Percentiles rank a stretch among this genome's conserved stretches.
Evolutionary conservation across 768 basidiomycete genomes (phyloP).

Genomic region (Kwoniella botswanensis): DNA sequence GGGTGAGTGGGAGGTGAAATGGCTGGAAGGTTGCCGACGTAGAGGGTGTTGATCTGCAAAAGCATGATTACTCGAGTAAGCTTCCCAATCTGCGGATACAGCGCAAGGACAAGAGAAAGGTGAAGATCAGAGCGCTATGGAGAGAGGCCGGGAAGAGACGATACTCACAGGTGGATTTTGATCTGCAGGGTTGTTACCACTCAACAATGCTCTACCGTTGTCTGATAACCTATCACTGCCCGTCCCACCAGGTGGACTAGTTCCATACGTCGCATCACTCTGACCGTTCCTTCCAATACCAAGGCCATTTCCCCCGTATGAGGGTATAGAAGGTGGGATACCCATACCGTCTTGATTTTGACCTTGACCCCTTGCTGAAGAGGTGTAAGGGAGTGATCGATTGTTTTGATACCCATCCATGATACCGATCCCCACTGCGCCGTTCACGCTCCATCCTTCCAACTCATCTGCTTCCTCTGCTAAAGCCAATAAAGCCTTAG

Average conservation of each 20-base stretch:
- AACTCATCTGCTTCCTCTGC: constrained; percentile 57
- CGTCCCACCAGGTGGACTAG: constrained; percentile 36
- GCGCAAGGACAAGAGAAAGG: constrained; percentile 10
- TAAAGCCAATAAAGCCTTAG: constrained; percentile 54
- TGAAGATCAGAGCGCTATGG: not conserved
- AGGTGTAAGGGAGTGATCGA: not conserved
- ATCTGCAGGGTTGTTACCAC: constrained; percentile 64
- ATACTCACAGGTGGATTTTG: constrained; percentile 86
- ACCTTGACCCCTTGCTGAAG: not conserved
- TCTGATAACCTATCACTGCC: constrained; percentile 43
- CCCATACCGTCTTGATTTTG: not conserved
- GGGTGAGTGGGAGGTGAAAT: constrained; percentile 71
- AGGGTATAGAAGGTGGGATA: not conserved
- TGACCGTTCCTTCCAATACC: constrained; percentile 1
- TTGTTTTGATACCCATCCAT: constrained; percentile 21
- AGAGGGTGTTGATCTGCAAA: constrained; percentile 88
- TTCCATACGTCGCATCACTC: constrained; percentile 23
- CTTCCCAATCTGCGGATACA: not conserved
- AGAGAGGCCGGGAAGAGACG: not conserved
- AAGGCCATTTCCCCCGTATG: constrained; percentile 5
- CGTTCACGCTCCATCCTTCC: constrained; percentile 53
- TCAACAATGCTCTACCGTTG: constrained; percentile 27
- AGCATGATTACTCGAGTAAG: not conserved
- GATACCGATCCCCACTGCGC: constrained; percentile 38
- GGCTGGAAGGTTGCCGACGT: constrained; percentile 95